Evolutionary conservation across 352 stramenopile species (phyloP).

Genomic region (Phytophthora melonis): DNA sequence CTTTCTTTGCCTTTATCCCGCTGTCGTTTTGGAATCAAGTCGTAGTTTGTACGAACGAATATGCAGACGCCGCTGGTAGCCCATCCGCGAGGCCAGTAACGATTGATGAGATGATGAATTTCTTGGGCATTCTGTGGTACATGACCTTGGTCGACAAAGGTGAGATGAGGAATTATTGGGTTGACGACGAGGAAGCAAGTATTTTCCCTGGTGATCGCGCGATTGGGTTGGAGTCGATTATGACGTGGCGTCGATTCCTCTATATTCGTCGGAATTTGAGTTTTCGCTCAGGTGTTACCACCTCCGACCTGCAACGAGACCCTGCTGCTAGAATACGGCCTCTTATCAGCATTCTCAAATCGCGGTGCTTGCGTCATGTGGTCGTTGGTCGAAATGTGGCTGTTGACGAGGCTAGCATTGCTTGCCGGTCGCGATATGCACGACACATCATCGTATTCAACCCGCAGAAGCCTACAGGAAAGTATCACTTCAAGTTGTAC

Average conservation of each 20-base stretch:
- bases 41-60: not conserved
- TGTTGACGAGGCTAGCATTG: no score
- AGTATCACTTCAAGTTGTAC: no score
- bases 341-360: no score
- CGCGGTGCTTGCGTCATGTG: no score
- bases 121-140: not conserved
- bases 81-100: not conserved
- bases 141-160: not conserved
- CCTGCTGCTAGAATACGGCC: no score
- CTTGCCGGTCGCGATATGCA: no score
- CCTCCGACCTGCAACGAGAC: no score
- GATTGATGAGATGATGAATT: conserved; percentile 13
- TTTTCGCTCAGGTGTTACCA: not conserved
- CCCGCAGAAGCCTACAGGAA: no score
- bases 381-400: no score
- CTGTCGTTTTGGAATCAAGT: not conserved
- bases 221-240: not conserved
- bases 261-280: not conserved
- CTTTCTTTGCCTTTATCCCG: conserved; percentile 15
- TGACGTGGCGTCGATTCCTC: not conserved
- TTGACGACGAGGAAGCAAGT: not conserved
- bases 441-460: no score
- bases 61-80: not conserved
- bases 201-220: not conserved
- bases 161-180: not conserved